Evolutionary conservation across 73 alveolate species (phyloP).

Genomic region (Symbiodinium pilosum): DNA sequence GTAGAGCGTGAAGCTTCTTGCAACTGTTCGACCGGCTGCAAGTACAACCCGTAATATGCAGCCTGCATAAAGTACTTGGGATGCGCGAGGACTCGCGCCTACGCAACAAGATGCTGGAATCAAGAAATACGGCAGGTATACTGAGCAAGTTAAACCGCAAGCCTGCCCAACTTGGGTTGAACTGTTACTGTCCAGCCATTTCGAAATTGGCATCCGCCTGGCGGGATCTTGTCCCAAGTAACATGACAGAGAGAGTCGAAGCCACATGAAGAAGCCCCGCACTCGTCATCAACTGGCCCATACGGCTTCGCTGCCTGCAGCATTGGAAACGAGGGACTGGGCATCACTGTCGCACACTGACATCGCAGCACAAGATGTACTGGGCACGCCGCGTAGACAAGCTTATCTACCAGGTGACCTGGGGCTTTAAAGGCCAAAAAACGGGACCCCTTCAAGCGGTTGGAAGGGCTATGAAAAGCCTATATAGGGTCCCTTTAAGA

Average conservation of each 20-base stretch:
- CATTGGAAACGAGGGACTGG: not conserved
- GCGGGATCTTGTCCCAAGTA: too few relatives aligned
- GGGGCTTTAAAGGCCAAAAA: not conserved
- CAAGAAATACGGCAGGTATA: not conserved
- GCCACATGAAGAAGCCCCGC: not conserved
- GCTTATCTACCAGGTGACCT: conserved; percentile 87
- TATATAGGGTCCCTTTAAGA: too few relatives aligned
- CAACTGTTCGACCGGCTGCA: too few relatives aligned
- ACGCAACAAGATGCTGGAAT: not conserved
- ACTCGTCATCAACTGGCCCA: conserved; percentile 87
- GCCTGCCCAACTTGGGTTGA: conserved; percentile 93
- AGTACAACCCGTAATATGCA: not conserved
- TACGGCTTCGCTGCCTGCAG: conserved; percentile 76
- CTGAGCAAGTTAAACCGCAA: not conserved
- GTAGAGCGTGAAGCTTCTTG: not conserved
- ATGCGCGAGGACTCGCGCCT: conserved; percentile 88
- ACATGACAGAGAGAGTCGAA: too few relatives aligned
- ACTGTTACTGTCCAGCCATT: conserved; percentile 61
- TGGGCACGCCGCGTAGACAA: conserved; percentile 37
- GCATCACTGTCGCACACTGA: too few relatives aligned
- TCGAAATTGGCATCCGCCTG: conserved; percentile 91
- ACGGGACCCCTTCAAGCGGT: too few relatives aligned
- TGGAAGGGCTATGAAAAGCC: too few relatives aligned
- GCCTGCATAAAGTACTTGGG: conserved; percentile 91
- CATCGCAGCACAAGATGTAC: not conserved